Percentiles rank a stretch among this genome's conserved stretches.
Evolutionary conservation across 495 filamentous ascomycete genomes (phyloP).

Genomic region (Lepidopterella palustris): DNA sequence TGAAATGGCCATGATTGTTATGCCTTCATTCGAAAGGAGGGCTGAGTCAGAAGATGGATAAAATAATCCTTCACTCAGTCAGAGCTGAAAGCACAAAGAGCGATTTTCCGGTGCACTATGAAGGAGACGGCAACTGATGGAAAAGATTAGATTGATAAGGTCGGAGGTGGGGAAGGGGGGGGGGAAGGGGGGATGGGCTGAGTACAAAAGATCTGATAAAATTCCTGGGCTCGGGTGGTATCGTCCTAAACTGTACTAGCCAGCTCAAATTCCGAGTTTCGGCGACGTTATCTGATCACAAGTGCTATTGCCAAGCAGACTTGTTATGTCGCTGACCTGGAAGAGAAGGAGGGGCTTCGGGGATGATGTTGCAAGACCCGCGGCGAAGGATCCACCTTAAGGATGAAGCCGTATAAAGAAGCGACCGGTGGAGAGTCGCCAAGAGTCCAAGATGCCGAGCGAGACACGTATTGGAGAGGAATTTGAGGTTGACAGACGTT

Average conservation of each 20-base stretch:
- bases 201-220: conserved; percentile 6
- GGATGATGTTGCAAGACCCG: background rate
- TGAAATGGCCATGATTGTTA: conserved; percentile 35
- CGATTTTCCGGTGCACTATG: background rate
- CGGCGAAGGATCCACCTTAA: too few species aligned
- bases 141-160: conserved; percentile 23
- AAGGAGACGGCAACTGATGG: conserved; percentile 2
- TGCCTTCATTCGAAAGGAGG: background rate
- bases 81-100: too few species aligned
- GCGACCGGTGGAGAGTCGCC: too few species aligned
- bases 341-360: background rate
- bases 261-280: conserved; percentile 9
- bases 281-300: conserved; percentile 16
- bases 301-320: background rate
- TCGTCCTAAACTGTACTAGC: background rate
- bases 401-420: background rate
- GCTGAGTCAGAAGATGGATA: background rate
- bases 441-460: too few species aligned
- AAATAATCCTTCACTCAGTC: too few species aligned
- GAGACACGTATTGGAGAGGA: too few species aligned
- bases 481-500: too few species aligned
- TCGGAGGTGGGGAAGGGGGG: background rate
- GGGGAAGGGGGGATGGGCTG: conserved; percentile 1
- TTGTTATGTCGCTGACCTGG: background rate
- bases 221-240: background rate